A percentile compares a stretch with the other conserved stretches of the same genome.
phyloP scores from a whole-genome alignment of 2,329 filamentous ascomycete species.

The Nothophaeocryptopus gaeumannii region DNA sequence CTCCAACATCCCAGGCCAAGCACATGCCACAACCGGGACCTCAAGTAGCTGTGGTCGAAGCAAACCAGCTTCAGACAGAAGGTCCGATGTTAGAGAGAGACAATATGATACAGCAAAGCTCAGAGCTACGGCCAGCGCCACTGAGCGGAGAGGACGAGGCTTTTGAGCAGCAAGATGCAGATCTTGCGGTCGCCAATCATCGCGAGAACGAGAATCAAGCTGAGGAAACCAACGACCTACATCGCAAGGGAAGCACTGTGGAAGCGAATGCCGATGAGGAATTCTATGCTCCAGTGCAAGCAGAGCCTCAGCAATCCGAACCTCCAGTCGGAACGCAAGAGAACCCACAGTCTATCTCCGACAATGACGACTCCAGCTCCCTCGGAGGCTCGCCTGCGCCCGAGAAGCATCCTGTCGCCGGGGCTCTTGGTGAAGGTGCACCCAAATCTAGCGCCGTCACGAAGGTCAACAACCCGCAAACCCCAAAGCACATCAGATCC shows the following conservation, averaged over 20 bases:
- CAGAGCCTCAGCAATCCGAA: no score
- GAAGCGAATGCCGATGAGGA: no score
- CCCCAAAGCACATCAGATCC: conserved; percentile 2
- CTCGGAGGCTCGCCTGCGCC: neutral
- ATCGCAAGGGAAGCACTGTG: no score
- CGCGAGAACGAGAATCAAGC: neutral
- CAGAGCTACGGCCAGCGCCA: neutral
- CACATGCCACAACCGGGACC: no score
- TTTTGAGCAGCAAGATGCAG: neutral
- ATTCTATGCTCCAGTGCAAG: no score
- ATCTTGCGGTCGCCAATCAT: neutral
- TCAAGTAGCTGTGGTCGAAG: no score
- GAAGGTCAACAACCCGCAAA: neutral
- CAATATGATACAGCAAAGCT: neutral
- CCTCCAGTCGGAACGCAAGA: neutral
- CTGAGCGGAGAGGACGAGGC: no score
- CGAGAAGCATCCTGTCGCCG: neutral
- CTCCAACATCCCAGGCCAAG: no score
- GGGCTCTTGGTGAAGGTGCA: neutral
- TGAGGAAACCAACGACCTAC: no score
- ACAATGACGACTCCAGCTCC: conserved; percentile 6
- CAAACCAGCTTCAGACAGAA: no score
- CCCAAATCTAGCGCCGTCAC: neutral
- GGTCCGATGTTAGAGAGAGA: neutral
- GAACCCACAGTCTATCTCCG: conserved; percentile 5